Evolutionary conservation across 495 filamentous ascomycete species (phyloP).

Genomic region (Aspergillus funiculosus): DNA sequence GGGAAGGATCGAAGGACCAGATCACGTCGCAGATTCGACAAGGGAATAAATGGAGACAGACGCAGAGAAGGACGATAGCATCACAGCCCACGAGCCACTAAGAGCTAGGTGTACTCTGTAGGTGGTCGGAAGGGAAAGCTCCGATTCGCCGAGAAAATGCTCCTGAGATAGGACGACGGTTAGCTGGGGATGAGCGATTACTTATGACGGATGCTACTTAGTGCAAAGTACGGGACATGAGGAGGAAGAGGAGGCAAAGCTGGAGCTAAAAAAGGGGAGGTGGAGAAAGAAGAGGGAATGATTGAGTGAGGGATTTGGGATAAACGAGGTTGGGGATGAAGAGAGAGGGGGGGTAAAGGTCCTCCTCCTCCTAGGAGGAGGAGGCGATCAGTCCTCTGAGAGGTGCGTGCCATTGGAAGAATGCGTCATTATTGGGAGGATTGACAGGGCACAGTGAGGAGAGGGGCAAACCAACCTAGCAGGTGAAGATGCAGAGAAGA

Average conservation of each 20-base stretch:
- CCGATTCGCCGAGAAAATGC: conserved; percentile 21
- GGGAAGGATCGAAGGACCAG: conserved; percentile 1
- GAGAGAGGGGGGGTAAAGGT: too few relatives aligned
- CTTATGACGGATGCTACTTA: too few relatives aligned
- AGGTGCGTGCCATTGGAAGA: conserved; percentile 14
- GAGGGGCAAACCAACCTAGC: conserved; percentile 11
- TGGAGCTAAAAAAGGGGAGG: not conserved
- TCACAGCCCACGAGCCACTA: conserved; percentile 15
- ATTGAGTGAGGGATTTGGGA: not conserved
- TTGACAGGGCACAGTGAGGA: conserved; percentile 1
- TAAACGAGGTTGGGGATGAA: conserved; percentile 1
- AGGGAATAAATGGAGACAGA: conserved; percentile 15
- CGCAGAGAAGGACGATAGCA: conserved; percentile 13
- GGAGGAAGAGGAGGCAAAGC: too few relatives aligned
- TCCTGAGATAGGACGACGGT: conserved; percentile 15
- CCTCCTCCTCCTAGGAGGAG: conserved; percentile 15
- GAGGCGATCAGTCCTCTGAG: conserved; percentile 7
- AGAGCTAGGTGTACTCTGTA: too few relatives aligned
- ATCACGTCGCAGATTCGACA: conserved; percentile 10
- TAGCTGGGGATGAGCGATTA: too few relatives aligned
- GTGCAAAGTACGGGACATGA: too few relatives aligned
- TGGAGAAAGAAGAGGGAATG: not conserved
- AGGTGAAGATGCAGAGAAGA: not conserved
- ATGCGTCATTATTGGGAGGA: conserved; percentile 42
- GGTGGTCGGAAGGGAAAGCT: conserved; percentile 22